phyloP scores from a whole-genome alignment of 2,329 filamentous ascomycete genomes.

The Nannizziopsis barbatae region DNA sequence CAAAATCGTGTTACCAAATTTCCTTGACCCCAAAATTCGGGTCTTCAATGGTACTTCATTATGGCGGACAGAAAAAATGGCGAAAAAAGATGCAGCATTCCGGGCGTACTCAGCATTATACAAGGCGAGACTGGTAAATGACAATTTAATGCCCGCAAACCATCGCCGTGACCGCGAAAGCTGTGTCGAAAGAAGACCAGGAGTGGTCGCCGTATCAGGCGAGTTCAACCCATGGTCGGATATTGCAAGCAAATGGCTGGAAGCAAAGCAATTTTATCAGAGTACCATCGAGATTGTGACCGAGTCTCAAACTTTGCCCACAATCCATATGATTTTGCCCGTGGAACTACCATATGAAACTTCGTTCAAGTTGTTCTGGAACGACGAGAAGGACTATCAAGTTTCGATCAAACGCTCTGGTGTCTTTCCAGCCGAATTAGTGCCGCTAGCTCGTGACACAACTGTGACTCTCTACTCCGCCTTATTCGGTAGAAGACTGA shows the following conservation, averaged over 20 bases:
- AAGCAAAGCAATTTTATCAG: conserved; percentile 14
- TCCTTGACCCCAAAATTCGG: conserved; percentile 53
- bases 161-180: conserved; percentile 22
- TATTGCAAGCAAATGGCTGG: conserved; percentile 25
- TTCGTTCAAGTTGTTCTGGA: conserved; percentile 24
- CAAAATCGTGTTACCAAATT: conserved; percentile 59
- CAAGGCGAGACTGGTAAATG: conserved; percentile 58
- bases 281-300: conserved; percentile 17
- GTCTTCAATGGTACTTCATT: conserved; percentile 38
- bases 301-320: conserved; percentile 10
- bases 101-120: conserved; percentile 64
- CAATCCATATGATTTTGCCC: conserved; percentile 20
- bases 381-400: conserved; percentile 18
- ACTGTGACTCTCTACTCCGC: conserved; percentile 19
- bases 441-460: conserved; percentile 13
- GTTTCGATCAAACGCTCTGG: conserved; percentile 15
- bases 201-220: conserved; percentile 23
- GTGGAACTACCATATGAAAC: conserved; percentile 17
- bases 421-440: conserved; percentile 4
- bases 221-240: conserved; percentile 31
- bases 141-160: conserved; percentile 57
- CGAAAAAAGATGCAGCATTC: conserved; percentile 72
- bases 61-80: conserved; percentile 64
- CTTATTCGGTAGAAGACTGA: conserved; percentile 17
- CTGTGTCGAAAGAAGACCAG: conserved; percentile 28